Base-by-base conservation (phyloP, 1,284 basidiomycete genomes). In the Leccinum fallax region DNA sequence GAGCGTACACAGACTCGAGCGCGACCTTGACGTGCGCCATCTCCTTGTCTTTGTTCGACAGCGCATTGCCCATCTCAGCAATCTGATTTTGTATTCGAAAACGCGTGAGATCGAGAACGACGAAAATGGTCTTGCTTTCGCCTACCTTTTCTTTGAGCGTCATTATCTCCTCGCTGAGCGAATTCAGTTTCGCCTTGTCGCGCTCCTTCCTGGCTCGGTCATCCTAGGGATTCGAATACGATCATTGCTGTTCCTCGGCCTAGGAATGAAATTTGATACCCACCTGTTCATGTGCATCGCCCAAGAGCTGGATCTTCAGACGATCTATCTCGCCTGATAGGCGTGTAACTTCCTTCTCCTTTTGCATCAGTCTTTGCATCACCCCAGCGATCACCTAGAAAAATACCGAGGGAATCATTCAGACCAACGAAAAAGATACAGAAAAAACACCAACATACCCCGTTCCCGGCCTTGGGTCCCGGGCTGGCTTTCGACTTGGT, bases 311-410 rank as follows among this genome's bases (percentile, higher is more conserved):
- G 3, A 79, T 76, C 63, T 83, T 85, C 61, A 86, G 76, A 32
- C 83, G 81, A 64, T 91, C 91, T 8, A 95, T 75, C 67, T 94
- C 91, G 3, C 83, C 81, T 71, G 89, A 88, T 5, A 96, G 80
- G 61, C 89, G 85, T 7, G 86, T 73, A 2, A 93, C 91, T 72
- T 94, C 86, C 71, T 92, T 94, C 77, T 96, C 94, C 73, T 94
- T 95, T 69, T 88, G 84, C 4, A 92, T 84, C 7, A 96, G 78
- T 8, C 92, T 86, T 70, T 94, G 92, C 11, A 95, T 86, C n/a
- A 95, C 73, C 2, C 90, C 91, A 65, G 88, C 84, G 62, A 93
- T 83, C 66, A 83, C 87, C 82, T 90, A 74, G 2, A 32, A 64
- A 34, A 64, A 65, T 55, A 55, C 24, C 55, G 48, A 5, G 55